Evolutionary conservation across 2,329 filamentous ascomycete genomes (phyloP), one percentile per base, ranked within the genome.

Genomic region (Septoria linicola): DNA sequence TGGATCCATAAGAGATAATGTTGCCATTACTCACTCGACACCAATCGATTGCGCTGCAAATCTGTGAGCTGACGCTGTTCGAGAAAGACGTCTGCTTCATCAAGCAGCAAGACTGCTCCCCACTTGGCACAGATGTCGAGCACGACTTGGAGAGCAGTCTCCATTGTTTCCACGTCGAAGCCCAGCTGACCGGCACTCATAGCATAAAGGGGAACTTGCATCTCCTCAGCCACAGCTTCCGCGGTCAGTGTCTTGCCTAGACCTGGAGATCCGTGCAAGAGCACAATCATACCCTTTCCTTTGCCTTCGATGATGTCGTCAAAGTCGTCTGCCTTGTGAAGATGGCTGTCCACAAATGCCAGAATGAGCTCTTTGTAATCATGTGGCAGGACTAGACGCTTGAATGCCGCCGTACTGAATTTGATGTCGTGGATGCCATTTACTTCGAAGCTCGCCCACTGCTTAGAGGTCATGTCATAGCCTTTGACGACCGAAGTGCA

Each of bases 61-160:
- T 67, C 64, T 2, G 51, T 42, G n/a, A 56, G 51, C 11, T 52
- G 51, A 2, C 80, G 77, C 45, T 73, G 66, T 64, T 82, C 78
- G 7, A 84, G 75, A 65, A 80, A 83, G 14, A 82, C 78, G 49
- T 83, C 81, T 2, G 79, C 79, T 64, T 84, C 80, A 61, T 83
- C 80, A 3, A 83, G 70, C 2, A 83, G 71, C 5, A 81, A 72
- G 4, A 82, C 71, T 10, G 76, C 77, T 2, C 75, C 73, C 67
- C 78, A 82, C 2, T 73, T 73, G 59, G 76, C 71, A 23, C 75
- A 78, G 3, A 80, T 70, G 34, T 73, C 63, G 8, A 80, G 68
- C 13, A 58, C 42, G 8, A 54, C 30, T 19, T 41, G 25, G 1
- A 63, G 51, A 11, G 47, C 52, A 16, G 35, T 11, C 47, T 63